Percentiles rank a stretch among this genome's conserved stretches.
phyloP scores from a whole-genome alignment of 495 filamentous ascomycete genomes.

The Penicillium atrosanguineum region DNA sequence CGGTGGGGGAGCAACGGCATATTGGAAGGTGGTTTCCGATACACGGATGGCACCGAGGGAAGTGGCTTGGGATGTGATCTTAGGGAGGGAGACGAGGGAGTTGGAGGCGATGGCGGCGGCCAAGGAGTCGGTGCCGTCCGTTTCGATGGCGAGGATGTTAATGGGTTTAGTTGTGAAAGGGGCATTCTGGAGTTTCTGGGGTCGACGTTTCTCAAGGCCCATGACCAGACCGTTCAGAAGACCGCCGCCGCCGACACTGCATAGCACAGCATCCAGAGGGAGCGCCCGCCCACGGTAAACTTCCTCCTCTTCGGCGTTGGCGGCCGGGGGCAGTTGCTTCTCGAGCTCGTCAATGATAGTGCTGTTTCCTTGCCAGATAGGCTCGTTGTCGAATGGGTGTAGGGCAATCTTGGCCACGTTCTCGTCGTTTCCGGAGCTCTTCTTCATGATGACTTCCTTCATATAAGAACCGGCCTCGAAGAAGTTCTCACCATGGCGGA shows the following conservation, averaged over 20 bases:
- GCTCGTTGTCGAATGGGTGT: slow-evolving; percentile 79
- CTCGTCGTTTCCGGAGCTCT: slow-evolving; percentile 26
- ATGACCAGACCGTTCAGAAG: slow-evolving; percentile 76
- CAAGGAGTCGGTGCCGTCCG: slow-evolving; percentile 73
- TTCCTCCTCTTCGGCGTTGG: slow-evolving; percentile 32
- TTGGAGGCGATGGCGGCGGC: slow-evolving; percentile 57
- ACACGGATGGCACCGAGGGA: slow-evolving; percentile 76
- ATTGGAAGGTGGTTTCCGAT: slow-evolving; percentile 67
- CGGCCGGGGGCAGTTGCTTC: slow-evolving; percentile 48
- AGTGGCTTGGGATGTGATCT: slow-evolving; percentile 78
- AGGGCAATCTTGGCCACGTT: slow-evolving; percentile 75
- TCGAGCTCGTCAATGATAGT: slow-evolving; percentile 74
- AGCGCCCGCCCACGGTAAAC: slow-evolving; percentile 33
- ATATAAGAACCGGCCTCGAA: slow-evolving; percentile 74
- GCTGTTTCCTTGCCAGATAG: slow-evolving; percentile 78
- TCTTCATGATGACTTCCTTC: slow-evolving; percentile 57
- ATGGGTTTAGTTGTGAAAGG: slow-evolving; percentile 27
- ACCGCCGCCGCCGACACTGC: slow-evolving; percentile 86
- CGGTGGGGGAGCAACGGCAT: slow-evolving; percentile 43
- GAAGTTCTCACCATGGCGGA: slow-evolving; percentile 72
- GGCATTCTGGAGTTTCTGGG: slow-evolving; percentile 19
- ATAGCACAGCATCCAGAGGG: slow-evolving; percentile 67
- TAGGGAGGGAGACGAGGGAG: slow-evolving; percentile 61
- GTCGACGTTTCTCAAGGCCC: slow-evolving; percentile 58
- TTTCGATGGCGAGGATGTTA: slow-evolving; percentile 77